These are phyloP conservation scores for Vaccinium myrtillus DNA, from an alignment of 148 eudicot genomes.

Conservation along the genomic window DNA sequence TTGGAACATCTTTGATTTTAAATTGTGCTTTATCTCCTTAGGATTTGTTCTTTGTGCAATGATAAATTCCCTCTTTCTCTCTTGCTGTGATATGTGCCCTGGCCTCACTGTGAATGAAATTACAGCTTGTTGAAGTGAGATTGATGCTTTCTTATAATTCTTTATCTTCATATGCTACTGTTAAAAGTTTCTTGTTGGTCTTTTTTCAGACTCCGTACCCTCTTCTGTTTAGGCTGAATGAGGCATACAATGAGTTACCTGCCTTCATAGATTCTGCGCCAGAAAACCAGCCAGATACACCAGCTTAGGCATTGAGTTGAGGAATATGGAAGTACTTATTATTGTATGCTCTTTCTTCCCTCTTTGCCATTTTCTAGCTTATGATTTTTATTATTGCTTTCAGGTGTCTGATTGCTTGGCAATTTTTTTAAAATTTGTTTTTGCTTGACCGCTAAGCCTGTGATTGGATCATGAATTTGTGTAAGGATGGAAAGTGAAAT, in stretches of 20 bases:
- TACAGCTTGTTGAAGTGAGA: background rate
- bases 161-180: background rate
- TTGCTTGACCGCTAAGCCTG: background rate
- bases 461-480: background rate
- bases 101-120: background rate
- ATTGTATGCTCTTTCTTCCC: background rate
- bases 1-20: background rate
- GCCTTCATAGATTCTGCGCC: conserved; percentile 73
- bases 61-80: too few species aligned
- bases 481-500: background rate
- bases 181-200: background rate
- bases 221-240: conserved; percentile 49
- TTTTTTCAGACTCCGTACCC: conserved; percentile 66
- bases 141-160: background rate
- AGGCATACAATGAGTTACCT: conserved; percentile 57
- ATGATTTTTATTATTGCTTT: background rate
- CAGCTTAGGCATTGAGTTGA: background rate
- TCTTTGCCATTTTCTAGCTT: background rate
- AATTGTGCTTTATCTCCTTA: background rate
- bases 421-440: too few species aligned
- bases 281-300: conserved; percentile 67
- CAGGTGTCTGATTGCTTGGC: background rate
- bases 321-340: background rate
- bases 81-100: background rate
- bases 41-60: background rate